These are phyloP conservation scores for Pyricularia grisea DNA, from an alignment of 2,329 filamentous ascomycete genomes.

Conservation along the genomic window DNA sequence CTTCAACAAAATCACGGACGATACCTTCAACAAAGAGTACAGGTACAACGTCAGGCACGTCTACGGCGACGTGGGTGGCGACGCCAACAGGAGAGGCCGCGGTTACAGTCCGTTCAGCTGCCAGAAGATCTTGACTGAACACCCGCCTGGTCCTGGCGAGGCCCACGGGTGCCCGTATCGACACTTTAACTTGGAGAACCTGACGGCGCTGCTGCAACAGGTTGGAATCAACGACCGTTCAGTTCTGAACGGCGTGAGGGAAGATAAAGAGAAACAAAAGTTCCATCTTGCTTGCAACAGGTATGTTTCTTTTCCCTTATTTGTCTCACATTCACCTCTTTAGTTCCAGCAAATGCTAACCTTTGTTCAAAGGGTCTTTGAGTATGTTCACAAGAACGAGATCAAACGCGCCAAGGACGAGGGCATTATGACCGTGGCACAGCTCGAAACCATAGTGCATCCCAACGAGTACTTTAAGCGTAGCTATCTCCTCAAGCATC, in stretches of 20 bases:
- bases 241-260: constrained; percentile 70
- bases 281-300: constrained; percentile 95
- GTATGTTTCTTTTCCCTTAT: constrained; percentile 27
- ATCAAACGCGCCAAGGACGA: constrained; percentile 71
- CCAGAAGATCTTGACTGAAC: constrained; percentile 88
- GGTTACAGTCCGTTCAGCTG: constrained; percentile 91
- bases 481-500: constrained; percentile 79
- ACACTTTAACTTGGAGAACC: constrained; percentile 83
- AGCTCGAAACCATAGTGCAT: constrained; percentile 91
- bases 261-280: constrained; percentile 81
- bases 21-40: constrained; percentile 96
- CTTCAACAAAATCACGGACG: constrained; percentile 83
- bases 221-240: constrained; percentile 73
- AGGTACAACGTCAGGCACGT: constrained; percentile 92
- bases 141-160: constrained; percentile 78
- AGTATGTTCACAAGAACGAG: constrained; percentile 71
- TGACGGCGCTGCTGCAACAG: constrained; percentile 64
- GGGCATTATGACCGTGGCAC: constrained; percentile 58
- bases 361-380: constrained; percentile 59
- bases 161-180: constrained; percentile 94
- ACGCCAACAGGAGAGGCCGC: constrained; percentile 74
- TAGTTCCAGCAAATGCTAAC: constrained; percentile 8
- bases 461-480: constrained; percentile 98
- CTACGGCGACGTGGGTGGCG: constrained; percentile 92
- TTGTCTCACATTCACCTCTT: not conserved